Evolutionary conservation across 208 protist genomes (phyloP), one percentile per base, ranked within the genome.

Genomic region (Trypanosoma lewisi): DNA sequence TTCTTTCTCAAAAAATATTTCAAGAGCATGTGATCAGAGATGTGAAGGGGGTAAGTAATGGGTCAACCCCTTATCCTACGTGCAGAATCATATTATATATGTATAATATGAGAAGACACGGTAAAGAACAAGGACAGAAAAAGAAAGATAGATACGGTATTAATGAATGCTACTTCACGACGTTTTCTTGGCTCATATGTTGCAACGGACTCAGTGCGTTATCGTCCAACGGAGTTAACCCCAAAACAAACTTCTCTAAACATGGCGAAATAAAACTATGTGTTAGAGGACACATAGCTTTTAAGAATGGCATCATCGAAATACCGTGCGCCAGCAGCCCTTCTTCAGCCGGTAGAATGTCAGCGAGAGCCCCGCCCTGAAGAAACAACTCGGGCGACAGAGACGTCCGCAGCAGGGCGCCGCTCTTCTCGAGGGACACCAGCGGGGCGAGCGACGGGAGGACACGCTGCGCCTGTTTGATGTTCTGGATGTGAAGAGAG

Each of bases 401-500:
- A 44, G 2, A 44, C 2, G 39, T 4, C 19, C 19, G 12, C 39
- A 44, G 19, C 39, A 14, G 12, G 39, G 14, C 39, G 3, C 39
- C 11, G 2, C 2, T 17, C 6, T 17, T 44, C 11, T 44, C 39
- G 8, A 73, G 66, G 11, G 67, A 23, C 14, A 34, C 47, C 14
- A 90, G 67, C 11, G 83, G 72, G 0, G 73, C 75, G 42, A 94
- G 73, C 14, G 80, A 82, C 39, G 83, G 83, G 37, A 91, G 76
- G 57, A 79, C 39, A 41, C 82, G 87, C 48, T 49, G 50, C 17
- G 87, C 82, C 66, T 94, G 87, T 6, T 65, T 47, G 12, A 45
- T 59, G 62, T 62, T 89, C 42, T 87, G 78, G 39, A 94, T 86
- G 75, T 89, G 79, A 64, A 94, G 61, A 39, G 66, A 60, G 21